These are phyloP conservation scores for Plenodomus tracheiphilus DNA, from an alignment of 2,329 filamentous ascomycete genomes.

Conservation along the genomic window DNA sequence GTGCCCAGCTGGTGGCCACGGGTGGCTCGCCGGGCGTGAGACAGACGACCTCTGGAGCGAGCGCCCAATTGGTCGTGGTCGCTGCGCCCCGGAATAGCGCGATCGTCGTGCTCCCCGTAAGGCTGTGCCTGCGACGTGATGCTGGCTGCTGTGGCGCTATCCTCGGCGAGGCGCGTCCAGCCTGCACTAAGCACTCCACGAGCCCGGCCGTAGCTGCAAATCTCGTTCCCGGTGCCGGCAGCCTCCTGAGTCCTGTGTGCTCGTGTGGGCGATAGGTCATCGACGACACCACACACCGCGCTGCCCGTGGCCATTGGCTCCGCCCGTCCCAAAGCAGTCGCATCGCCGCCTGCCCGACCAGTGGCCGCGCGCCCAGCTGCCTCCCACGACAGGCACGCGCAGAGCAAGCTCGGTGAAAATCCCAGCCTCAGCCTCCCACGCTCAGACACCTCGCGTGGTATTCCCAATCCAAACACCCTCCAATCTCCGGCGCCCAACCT, in stretches of 20 bases:
- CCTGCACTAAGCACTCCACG: neutral
- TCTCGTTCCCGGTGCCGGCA: neutral
- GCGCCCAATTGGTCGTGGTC: too few relatives aligned
- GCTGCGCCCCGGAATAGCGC: neutral
- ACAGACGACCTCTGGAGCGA: too few relatives aligned
- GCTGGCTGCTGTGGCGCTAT: neutral
- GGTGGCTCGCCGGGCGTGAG: neutral
- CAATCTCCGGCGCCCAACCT: conserved; percentile 23
- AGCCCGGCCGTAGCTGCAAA: neutral
- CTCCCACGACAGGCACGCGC: neutral
- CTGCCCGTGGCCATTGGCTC: neutral
- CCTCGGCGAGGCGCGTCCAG: neutral
- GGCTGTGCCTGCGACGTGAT: neutral
- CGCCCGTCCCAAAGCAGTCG: conserved; percentile 5
- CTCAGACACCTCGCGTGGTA: neutral
- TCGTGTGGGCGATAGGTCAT: neutral
- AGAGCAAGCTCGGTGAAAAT: conserved; percentile 30
- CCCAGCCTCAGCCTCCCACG: conserved; percentile 8
- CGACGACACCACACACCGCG: too few relatives aligned
- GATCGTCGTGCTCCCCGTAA: neutral
- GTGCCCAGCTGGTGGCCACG: too few relatives aligned
- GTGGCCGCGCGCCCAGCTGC: neutral
- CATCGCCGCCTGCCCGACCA: neutral
- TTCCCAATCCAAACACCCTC: conserved; percentile 10
- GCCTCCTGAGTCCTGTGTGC: neutral